Conservation (phyloP, 192 early-diverging fungal species). For the Backusella macrospora region DNA sequence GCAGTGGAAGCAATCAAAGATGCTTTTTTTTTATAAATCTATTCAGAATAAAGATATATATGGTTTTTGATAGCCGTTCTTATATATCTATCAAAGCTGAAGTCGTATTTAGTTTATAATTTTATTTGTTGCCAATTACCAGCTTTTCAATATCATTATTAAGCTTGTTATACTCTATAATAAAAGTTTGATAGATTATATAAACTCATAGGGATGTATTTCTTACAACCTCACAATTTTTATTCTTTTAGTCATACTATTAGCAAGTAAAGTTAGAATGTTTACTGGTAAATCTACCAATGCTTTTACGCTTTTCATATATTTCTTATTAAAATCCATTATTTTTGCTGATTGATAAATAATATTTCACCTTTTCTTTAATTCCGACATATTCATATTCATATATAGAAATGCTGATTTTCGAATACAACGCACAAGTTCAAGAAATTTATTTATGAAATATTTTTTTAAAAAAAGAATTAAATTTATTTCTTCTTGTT, state of each 20-base stretch:
- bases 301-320: too few species aligned
- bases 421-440: neutral
- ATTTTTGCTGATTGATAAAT: neutral
- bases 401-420: neutral
- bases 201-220: too few species aligned
- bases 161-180: too few species aligned
- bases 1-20: too few species aligned
- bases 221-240: too few species aligned
- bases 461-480: constrained; percentile 2
- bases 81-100: neutral
- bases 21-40: too few species aligned
- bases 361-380: neutral
- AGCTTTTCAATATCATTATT: too few species aligned
- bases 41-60: neutral
- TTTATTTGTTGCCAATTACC: too few species aligned
- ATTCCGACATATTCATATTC: neutral
- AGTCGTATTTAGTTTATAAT: neutral
- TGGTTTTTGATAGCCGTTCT: neutral
- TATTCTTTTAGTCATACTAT: too few species aligned
- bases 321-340: neutral
- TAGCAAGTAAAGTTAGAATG: too few species aligned
- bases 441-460: neutral
- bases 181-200: too few species aligned
- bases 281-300: too few species aligned
- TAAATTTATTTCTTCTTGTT: constrained; percentile 49